phyloP scores from a whole-genome alignment of 2,329 filamentous ascomycete genomes.

The Neofusicoccum cordaticola region DNA sequence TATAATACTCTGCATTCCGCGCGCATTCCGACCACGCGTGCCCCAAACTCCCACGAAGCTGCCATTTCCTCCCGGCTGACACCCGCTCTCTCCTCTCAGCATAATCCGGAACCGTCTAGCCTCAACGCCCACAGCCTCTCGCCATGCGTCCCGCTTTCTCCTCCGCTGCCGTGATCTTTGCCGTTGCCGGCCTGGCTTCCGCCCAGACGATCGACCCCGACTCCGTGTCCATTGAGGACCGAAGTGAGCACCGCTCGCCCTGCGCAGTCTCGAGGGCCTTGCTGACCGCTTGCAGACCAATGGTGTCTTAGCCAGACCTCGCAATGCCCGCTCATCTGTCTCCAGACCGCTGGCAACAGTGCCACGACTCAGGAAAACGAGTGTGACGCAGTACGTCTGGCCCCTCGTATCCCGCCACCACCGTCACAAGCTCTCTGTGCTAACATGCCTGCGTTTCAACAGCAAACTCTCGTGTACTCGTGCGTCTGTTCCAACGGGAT shows the following conservation, averaged over 20 bases:
- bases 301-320: constrained; percentile 66
- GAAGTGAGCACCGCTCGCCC: constrained; percentile 47
- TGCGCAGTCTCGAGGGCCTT: neutral
- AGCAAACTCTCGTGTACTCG: constrained; percentile 59
- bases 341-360: constrained; percentile 52
- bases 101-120: neutral
- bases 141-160: constrained; percentile 44
- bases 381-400: constrained; percentile 61
- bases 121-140: constrained; percentile 9
- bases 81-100: neutral
- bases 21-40: neutral
- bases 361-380: constrained; percentile 56
- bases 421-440: neutral
- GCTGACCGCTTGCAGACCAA: constrained; percentile 41
- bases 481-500: constrained; percentile 69
- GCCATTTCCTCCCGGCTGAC: neutral
- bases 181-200: constrained; percentile 51
- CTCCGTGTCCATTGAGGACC: constrained; percentile 52
- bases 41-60: neutral
- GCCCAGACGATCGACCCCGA: constrained; percentile 63
- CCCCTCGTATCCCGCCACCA: neutral
- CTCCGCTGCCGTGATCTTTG: constrained; percentile 51
- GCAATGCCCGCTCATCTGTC: constrained; percentile 71
- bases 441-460: neutral
- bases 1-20: constrained; percentile 11